Evolutionary conservation across 768 basidiomycete genomes (phyloP).

Genomic region (Leucocoprinus leucothites): DNA sequence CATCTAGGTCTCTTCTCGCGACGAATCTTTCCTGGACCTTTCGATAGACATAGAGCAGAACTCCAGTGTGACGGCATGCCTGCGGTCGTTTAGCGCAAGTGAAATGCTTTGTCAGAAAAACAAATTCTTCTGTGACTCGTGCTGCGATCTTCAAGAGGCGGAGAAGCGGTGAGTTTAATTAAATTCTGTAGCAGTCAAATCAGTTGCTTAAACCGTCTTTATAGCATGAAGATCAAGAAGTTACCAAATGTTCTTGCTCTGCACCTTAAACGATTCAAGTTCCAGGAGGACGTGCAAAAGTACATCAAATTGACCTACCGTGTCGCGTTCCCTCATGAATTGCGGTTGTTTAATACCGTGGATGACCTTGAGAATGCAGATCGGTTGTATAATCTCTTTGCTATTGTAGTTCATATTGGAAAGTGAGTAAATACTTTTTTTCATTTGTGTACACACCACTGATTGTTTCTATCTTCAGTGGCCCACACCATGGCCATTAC

Average conservation of each 20-base stretch:
- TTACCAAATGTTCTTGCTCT: constrained; percentile 93
- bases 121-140: constrained; percentile 98
- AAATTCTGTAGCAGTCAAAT: constrained; percentile 8
- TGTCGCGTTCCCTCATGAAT: constrained; percentile 93
- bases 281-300: constrained; percentile 85
- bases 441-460: constrained; percentile 11
- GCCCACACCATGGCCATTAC: constrained; percentile 99
- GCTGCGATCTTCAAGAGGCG: constrained; percentile 95
- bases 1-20: constrained; percentile 81
- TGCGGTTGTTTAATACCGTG: constrained; percentile 94
- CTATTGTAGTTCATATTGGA: constrained; percentile 99
- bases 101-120: constrained; percentile 99
- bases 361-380: constrained; percentile 93
- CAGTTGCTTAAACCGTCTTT: constrained; percentile 11
- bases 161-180: constrained; percentile 77
- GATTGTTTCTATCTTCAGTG: constrained; percentile 44
- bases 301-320: constrained; percentile 97
- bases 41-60: constrained; percentile 99
- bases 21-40: constrained; percentile 96
- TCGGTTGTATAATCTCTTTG: constrained; percentile 90
- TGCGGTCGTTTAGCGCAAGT: constrained; percentile 94
- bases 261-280: constrained; percentile 98
- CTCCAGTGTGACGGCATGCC: constrained; percentile 92
- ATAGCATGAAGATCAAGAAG: constrained; percentile 99
- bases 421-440: constrained; percentile 56